Base-by-base conservation (phyloP, 2,329 filamentous ascomycete species). In the Dryadomyces quercivorus region DNA sequence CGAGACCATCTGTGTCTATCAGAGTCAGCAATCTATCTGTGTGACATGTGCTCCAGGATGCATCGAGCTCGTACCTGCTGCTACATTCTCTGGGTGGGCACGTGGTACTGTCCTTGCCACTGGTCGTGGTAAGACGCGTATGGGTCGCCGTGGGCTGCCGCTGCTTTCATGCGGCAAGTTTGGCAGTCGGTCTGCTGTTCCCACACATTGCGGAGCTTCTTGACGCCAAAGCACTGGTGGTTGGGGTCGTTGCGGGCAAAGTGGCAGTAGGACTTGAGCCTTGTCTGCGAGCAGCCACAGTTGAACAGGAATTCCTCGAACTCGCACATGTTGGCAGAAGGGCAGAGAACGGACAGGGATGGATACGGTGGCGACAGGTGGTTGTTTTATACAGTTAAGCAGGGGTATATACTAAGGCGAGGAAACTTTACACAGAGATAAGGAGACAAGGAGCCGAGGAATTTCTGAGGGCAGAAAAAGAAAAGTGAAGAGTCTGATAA, bases 191-290 rank as follows among this genome's bases (percentile, higher is more conserved):
- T 71, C 5, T 66, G 68, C 62, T 83, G 80, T 34, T 74, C 72
- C 72, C 77, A 80, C 63, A 78, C 78, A 58, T 80, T 71, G 22
- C 80, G 76, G 57, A 86, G 73, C 43, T 78, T 78, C 69, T 85
- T 84, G 54, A 87, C 78, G 12, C 81, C 75, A 36, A 78, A 79
- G 66, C 86, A 90, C 61, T 81, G 74, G 64, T 90, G 85, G 58
- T 77, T 74, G 1, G 80, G 80, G 61, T 88, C 82, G 64, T 86
- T 88, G 56, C 86, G 82, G 6, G 86, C 84, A 60, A 81, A 82
- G 68, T 90, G 86, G 67, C 86, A 91, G 67, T 88, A 78, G 22
- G 80, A 81, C 63, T 83, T 81, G 34, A 86, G 71, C 20, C 81
- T 77, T 26, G 75, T 68, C 16, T 72, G 69, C 5, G 72, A 75